phyloP scores from a whole-genome alignment of 352 stramenopile genomes.

The Globisporangium canariense region DNA sequence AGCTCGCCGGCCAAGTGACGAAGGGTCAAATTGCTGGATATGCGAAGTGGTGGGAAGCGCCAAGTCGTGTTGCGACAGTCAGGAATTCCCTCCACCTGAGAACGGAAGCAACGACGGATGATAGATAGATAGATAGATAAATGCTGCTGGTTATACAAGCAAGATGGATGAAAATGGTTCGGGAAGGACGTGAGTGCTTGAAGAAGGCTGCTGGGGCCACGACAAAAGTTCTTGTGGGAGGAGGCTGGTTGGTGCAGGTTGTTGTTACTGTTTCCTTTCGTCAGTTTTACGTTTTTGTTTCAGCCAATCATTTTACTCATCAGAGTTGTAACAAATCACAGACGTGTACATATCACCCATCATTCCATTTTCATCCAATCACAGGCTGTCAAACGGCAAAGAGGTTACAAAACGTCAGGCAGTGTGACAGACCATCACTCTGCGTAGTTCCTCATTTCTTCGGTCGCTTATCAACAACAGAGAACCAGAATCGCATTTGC shows the following conservation, averaged over 20 bases:
- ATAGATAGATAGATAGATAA: too few species aligned
- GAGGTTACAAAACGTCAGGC: constrained; percentile 1
- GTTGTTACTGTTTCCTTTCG: not conserved
- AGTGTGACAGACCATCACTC: constrained; percentile 1
- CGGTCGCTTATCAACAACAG: not conserved
- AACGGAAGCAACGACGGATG: too few species aligned
- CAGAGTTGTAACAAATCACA: not conserved
- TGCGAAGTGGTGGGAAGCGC: not conserved
- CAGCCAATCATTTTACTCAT: not conserved
- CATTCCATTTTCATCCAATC: not conserved
- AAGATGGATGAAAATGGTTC: too few species aligned
- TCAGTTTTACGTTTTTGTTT: not conserved
- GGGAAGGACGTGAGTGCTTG: too few species aligned
- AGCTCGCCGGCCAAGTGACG: too few species aligned
- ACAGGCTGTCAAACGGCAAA: not conserved
- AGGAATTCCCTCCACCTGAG: too few species aligned
- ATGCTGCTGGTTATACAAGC: too few species aligned
- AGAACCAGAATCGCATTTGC: constrained; percentile 1
- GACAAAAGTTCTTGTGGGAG: constrained; percentile 1
- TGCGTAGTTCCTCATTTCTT: not conserved
- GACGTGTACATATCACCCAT: not conserved
- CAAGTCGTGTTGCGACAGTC: not conserved
- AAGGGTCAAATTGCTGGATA: not conserved
- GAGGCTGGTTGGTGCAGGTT: not conserved
- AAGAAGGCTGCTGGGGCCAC: not conserved